Conservation (phyloP, 1,284 basidiomycete genomes). For the Lignosus rhinocerotis region DNA sequence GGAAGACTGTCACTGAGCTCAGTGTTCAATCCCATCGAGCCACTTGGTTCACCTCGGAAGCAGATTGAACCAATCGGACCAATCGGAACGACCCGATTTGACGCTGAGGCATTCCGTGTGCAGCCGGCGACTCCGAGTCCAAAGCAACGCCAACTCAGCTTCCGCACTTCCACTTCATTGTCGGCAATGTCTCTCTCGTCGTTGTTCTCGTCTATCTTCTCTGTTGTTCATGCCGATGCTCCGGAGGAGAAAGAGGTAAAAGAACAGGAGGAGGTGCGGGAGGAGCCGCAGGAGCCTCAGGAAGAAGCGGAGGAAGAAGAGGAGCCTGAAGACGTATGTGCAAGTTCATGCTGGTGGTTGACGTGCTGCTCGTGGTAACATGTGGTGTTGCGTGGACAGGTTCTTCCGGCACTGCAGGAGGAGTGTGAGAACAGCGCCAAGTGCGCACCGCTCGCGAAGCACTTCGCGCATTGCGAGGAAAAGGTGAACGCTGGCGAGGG, state of each 20-base stretch:
- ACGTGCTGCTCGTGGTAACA: not conserved
- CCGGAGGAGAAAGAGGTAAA: slow-evolving; percentile 44
- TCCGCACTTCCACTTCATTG: not conserved
- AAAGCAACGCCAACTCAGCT: not conserved
- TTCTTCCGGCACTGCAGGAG: slow-evolving; percentile 68
- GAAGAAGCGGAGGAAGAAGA: slow-evolving; percentile 41
- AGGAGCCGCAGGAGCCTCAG: slow-evolving; percentile 36
- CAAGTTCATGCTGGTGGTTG: not conserved
- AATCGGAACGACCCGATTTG: slow-evolving; percentile 10
- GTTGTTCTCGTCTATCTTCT: slow-evolving; percentile 62
- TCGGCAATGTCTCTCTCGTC: slow-evolving; percentile 26
- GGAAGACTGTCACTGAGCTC: not conserved
- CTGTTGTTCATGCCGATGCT: slow-evolving; percentile 61
- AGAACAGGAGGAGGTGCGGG: slow-evolving; percentile 25
- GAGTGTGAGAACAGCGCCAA: slow-evolving; percentile 72
- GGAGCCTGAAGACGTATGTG: slow-evolving; percentile 76
- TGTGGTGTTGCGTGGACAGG: slow-evolving; percentile 37
- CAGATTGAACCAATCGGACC: not conserved
- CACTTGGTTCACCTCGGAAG: not conserved
- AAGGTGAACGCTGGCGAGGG: slow-evolving; percentile 86
- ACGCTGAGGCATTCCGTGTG: slow-evolving; percentile 7
- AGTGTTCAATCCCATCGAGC: not conserved
- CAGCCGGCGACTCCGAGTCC: not conserved
- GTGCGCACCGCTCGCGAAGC: slow-evolving; percentile 75
- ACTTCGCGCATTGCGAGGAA: slow-evolving; percentile 91